Evolutionary conservation across 345 rosid species (phyloP), one percentile per base, ranked within the genome.

Genomic region (Aethionema arabicum): DNA sequence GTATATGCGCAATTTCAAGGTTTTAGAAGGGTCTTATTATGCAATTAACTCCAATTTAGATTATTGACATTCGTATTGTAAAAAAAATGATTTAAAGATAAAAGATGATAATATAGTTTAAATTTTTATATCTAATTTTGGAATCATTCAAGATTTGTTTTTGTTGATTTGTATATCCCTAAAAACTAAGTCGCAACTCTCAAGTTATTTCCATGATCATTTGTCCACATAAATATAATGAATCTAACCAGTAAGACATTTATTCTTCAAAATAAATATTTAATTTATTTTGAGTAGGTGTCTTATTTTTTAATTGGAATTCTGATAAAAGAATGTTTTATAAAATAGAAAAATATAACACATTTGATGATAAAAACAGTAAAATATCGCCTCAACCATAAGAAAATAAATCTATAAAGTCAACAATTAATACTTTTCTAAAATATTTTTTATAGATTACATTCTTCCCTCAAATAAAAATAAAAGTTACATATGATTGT

Each of bases 41-140:
- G 55, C 64, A 51, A 12, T 32, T 37, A 56, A 50, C 33, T 33
- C 33, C 2, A 36, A 38, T 50, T 70, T 64, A 58, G 66, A 51
- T 45, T 3, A 57, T 38, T 51, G 42, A 14, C 61, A 51, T 44
- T 58, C 58, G 61, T 64, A 16, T 51, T 37, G 33, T 51, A 32
- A 39, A 48, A 11, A 31, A 63, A 9, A 62, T 11, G 41, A 32
- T 11, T 21, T 49, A 39, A 59, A 8, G 42, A 58, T 13, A 16
- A 39, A 59, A 8, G 42, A 58, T 13, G 32, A 50, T 39, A 0
- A 39, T 58, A 40, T 50, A 58, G 41, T 10, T 21, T 21, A 21
- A 21, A 21, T 21, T 21, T 21, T 2, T 21, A 21, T 21, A 21
- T 21, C 27, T 1, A 21, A 21, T 21, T 21, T 21, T 21, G 27